phyloP scores from a whole-genome alignment of 345 rosid species.

The Salix dunnii region DNA sequence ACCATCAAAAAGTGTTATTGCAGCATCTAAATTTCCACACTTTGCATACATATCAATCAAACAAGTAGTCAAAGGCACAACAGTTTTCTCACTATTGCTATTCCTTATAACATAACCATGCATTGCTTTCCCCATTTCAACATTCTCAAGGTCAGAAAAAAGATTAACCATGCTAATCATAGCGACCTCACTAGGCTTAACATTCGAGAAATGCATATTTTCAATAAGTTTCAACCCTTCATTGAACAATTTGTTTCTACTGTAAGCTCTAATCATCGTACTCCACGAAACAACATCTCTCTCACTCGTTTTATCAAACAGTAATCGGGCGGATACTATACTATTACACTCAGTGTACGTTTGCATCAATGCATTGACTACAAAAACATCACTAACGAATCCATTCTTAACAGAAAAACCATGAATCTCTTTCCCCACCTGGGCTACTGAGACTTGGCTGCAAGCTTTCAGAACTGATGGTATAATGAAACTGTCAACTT shows the following conservation, averaged over 20 bases:
- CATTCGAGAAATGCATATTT: conserved; percentile 25
- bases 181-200: conserved; percentile 38
- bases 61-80: conserved; percentile 35
- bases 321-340: conserved; percentile 16
- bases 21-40: conserved; percentile 46
- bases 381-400: conserved; percentile 35
- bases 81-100: conserved; percentile 23
- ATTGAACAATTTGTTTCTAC: conserved; percentile 18
- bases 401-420: conserved; percentile 38
- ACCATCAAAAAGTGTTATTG: conserved; percentile 31
- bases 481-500: conserved; percentile 37
- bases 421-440: conserved; percentile 44
- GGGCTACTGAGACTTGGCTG: conserved; percentile 20
- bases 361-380: conserved; percentile 46
- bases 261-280: conserved; percentile 39
- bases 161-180: conserved; percentile 38
- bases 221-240: conserved; percentile 33
- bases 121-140: conserved; percentile 29
- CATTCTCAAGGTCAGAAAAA: conserved; percentile 23
- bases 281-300: conserved; percentile 60
- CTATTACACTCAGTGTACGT: conserved; percentile 42
- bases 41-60: conserved; percentile 85
- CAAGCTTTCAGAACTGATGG: conserved; percentile 52
- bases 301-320: conserved; percentile 41
- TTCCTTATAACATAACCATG: conserved; percentile 46